phyloP scores from a whole-genome alignment of 768 basidiomycete species.

The Mycena latifolia region DNA sequence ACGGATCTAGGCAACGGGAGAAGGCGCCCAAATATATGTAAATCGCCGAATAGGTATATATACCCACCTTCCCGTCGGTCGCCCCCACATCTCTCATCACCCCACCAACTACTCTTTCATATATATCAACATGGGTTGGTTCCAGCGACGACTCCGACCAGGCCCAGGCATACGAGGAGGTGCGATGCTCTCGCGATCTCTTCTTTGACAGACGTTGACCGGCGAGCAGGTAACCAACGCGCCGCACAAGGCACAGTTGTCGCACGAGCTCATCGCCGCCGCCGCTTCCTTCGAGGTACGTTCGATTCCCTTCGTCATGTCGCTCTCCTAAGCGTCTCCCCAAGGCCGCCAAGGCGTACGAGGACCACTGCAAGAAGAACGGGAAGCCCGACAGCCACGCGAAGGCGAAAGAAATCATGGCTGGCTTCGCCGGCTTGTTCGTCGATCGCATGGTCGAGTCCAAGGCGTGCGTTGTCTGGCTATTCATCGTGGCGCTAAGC shows the following conservation, averaged over 20 bases:
- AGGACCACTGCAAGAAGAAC: conserved; percentile 54
- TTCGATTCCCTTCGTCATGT: background rate
- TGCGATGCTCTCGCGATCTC: background rate
- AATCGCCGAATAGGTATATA: no score
- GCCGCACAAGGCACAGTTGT: conserved; percentile 67
- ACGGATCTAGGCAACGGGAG: no score
- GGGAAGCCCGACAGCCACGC: conserved; percentile 56
- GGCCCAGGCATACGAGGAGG: conserved; percentile 6
- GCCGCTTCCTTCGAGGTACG: conserved; percentile 75
- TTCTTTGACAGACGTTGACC: background rate
- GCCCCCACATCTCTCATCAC: background rate
- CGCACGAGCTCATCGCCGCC: conserved; percentile 75
- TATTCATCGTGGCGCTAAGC: background rate
- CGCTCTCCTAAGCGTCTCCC: background rate
- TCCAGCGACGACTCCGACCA: conserved; percentile 21
- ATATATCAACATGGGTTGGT: conserved; percentile 17
- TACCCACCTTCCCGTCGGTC: no score
- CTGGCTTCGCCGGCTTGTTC: conserved; percentile 56
- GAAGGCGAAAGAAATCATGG: conserved; percentile 60
- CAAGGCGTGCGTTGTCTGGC: conserved; percentile 52
- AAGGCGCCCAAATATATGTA: no score
- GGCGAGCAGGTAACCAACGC: conserved; percentile 44
- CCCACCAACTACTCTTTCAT: no score
- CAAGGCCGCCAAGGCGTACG: conserved; percentile 71
- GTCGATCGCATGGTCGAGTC: conserved; percentile 60